Base-by-base conservation (phyloP, 371 early-diverging fungal species). In the Lichtheimia corymbifera region DNA sequence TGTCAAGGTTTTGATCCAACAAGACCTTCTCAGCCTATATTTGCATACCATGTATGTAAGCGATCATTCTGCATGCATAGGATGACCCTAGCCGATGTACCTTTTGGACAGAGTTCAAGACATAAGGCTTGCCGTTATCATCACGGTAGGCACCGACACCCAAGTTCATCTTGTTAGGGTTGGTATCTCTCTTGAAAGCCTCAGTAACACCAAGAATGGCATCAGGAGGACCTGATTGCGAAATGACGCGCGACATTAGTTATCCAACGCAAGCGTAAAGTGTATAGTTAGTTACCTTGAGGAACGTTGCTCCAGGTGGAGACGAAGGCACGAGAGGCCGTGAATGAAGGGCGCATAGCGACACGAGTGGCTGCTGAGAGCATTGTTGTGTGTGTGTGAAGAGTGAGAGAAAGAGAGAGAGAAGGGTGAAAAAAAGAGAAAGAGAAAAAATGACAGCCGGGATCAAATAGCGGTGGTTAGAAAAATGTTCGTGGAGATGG, bases 61-160 rank as follows among this genome's bases (percentile, higher is more conserved):
- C 35, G 20, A 42, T 55, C 25, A 20, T 20, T n/a, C 11, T 22
- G 7, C 47, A 47, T 47, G 22, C 22, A 22, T 22, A 22, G 22
- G 22, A n/a, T 22, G n/a, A 22, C 2, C 2, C 11, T 18, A 2
- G 5, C n/a, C 35, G 25, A 18, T 42, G 27, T 50, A 89, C 92
- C 89, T 94, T 93, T 65, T 88, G 83, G 60, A 97, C 97, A 55
- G 88, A 87, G 70, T 67, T 76, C 68, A 98, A 84, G 44, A 98
- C 97, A 67, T 85, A 96, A 53, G 97, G 97, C 81, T 94, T 93
- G 64, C 94, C 94, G 55, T 79, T 81, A 78, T 98, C 97, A 71
- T 95, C 94, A 72, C 98, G 91, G 83, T 97, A 98, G 41, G 98
- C 99, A 71, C 99, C 99, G 25, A 97, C 97, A 68, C 98, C 97